A percentile compares a stretch with the other conserved stretches of the same genome.
These are phyloP conservation scores for Geosmithia flava DNA, from an alignment of 2,329 filamentous ascomycete genomes.

Conservation along the genomic window DNA sequence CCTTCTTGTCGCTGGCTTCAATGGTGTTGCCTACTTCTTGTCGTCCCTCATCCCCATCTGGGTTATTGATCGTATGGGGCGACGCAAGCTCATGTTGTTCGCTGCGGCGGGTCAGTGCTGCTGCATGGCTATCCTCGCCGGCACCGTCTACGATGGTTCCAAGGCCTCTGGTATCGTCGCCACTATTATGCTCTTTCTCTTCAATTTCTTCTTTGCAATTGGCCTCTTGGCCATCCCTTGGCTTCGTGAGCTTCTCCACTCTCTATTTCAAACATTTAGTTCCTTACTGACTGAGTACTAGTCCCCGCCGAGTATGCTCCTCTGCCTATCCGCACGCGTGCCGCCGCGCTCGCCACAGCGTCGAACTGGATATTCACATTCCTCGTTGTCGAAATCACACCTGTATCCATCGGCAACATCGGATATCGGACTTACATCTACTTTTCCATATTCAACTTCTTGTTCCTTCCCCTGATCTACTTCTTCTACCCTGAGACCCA, in stretches of 20 bases:
- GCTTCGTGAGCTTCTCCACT: constrained; percentile 4
- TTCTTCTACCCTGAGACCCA: constrained; percentile 17
- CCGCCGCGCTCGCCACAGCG: constrained; percentile 18
- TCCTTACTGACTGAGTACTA: background rate
- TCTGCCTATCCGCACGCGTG: constrained; percentile 16
- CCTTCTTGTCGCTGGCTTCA: constrained; percentile 26
- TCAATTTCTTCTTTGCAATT: constrained; percentile 22
- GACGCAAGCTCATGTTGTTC: constrained; percentile 11
- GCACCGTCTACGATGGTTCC: background rate
- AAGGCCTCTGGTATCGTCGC: constrained; percentile 21
- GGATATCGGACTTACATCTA: constrained; percentile 7
- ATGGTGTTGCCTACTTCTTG: constrained; percentile 26
- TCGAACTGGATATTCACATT: constrained; percentile 21
- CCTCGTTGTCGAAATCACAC: constrained; percentile 27
- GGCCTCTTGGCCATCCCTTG: constrained; percentile 18
- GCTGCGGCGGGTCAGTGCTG: constrained; percentile 21
- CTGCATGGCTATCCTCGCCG: constrained; percentile 24
- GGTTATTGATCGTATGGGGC: constrained; percentile 13
- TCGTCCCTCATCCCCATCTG: constrained; percentile 31
- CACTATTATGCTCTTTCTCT: constrained; percentile 26
- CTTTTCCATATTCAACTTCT: constrained; percentile 16
- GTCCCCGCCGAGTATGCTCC: constrained; percentile 8
- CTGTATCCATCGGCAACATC: constrained; percentile 23
- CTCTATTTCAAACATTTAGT: background rate
- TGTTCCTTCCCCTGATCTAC: constrained; percentile 16